Percentiles rank a stretch among this genome's conserved stretches.
phyloP scores from a whole-genome alignment of 768 basidiomycete species.

The Trametes elegans region DNA sequence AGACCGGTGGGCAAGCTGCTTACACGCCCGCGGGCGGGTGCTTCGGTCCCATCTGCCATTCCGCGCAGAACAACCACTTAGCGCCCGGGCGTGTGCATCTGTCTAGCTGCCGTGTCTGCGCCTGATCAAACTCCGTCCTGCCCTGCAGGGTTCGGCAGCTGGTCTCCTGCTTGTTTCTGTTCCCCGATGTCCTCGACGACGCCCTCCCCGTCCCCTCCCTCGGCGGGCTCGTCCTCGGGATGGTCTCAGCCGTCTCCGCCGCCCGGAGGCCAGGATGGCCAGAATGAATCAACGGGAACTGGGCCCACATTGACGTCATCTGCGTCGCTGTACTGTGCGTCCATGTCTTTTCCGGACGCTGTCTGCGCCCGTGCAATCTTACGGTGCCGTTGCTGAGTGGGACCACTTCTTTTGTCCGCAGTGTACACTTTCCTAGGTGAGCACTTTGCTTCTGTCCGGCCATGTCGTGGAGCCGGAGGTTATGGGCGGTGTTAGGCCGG shows the following conservation, averaged over 20 bases:
- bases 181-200: conserved; percentile 13
- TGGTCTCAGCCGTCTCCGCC: background rate
- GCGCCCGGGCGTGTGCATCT: background rate
- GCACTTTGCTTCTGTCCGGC: background rate
- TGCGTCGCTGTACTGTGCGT: conserved; percentile 23
- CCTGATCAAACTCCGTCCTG: background rate
- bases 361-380: conserved; percentile 1
- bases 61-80: conserved; percentile 6
- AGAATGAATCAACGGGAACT: background rate
- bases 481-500: conserved; percentile 1
- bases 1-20: too few relatives aligned
- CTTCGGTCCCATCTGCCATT: background rate
- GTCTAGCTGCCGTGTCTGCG: background rate
- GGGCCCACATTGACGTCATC: conserved; percentile 18
- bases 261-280: conserved; percentile 1
- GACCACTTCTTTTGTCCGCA: conserved; percentile 13
- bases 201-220: conserved; percentile 1
- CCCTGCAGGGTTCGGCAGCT: conserved; percentile 3
- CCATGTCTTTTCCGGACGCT: background rate
- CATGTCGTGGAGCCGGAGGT: background rate
- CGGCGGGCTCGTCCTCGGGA: background rate
- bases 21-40: conserved; percentile 15
- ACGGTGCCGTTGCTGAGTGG: conserved; percentile 10
- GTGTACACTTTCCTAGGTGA: conserved; percentile 28
- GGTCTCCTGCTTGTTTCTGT: conserved; percentile 6